A percentile compares a stretch with the other conserved stretches of the same genome.
Evolutionary conservation across 129 eudicot genomes (phyloP).

Genomic region (Oenanthe sinensis): DNA sequence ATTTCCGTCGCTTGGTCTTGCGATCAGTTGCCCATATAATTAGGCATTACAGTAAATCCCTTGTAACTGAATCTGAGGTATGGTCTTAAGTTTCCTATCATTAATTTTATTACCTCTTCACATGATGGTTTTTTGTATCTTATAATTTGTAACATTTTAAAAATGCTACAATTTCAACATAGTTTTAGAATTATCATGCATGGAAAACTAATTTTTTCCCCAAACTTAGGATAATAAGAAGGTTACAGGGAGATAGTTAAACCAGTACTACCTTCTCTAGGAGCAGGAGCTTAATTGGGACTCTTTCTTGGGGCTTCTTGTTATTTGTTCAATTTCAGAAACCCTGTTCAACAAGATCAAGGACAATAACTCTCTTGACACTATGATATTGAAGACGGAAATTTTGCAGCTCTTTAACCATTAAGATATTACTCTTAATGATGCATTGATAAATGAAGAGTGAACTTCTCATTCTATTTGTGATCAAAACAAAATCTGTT

Average conservation of each 20-base stretch:
- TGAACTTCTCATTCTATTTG: neutral
- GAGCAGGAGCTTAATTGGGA: too few species aligned
- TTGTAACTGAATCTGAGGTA: conserved; percentile 94
- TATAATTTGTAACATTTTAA: neutral
- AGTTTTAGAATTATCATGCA: too few species aligned
- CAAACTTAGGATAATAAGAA: neutral
- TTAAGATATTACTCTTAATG: neutral
- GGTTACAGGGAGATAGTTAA: neutral
- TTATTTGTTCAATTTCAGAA: neutral
- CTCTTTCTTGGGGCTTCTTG: too few species aligned
- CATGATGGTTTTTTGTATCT: neutral
- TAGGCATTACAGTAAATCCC: conserved; percentile 96
- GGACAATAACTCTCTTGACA: neutral
- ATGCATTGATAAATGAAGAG: neutral
- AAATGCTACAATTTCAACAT: neutral
- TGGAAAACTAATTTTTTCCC: neutral
- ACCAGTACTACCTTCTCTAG: neutral
- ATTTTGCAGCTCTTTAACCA: neutral
- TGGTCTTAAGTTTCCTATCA: conserved; percentile 5
- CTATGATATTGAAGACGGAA: neutral
- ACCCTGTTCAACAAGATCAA: neutral
- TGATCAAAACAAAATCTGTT: neutral
- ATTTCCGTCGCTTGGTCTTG: conserved; percentile 88
- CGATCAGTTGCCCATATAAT: conserved; percentile 94
- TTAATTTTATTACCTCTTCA: neutral